phyloP scores from a whole-genome alignment of 2,329 filamentous ascomycete species.

The Cyphellophora europaea region DNA sequence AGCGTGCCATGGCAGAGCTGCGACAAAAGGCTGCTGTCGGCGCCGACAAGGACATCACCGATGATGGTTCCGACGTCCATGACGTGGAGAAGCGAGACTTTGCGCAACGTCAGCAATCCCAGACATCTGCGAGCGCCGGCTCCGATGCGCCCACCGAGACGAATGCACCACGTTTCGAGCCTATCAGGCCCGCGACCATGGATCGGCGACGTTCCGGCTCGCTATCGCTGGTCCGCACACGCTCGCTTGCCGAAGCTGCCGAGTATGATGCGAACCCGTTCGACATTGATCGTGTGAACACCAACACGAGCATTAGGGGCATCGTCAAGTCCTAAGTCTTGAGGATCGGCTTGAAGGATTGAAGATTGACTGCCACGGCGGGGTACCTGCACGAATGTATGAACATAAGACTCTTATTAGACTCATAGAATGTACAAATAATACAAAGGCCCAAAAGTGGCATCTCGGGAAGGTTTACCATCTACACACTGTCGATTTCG shows the following conservation, averaged over 20 bases:
- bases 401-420: background rate
- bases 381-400: background rate
- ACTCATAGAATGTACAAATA: no score
- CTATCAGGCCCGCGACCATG: conserved; percentile 5
- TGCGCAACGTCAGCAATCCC: no score
- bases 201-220: background rate
- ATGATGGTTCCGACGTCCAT: background rate
- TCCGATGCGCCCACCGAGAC: no score
- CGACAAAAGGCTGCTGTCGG: conserved; percentile 7
- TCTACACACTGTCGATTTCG: no score
- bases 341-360: conserved; percentile 9
- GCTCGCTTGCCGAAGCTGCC: conserved; percentile 13
- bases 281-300: conserved; percentile 25
- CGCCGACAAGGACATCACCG: background rate
- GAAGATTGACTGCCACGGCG: conserved; percentile 3
- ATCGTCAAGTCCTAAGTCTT: conserved; percentile 19
- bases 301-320: no score
- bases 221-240: conserved; percentile 1
- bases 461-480: no score
- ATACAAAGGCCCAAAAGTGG: no score
- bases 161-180: conserved; percentile 6
- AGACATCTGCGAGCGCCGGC: no score
- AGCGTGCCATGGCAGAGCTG: conserved; percentile 15
- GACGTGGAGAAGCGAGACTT: conserved; percentile 3
- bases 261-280: conserved; percentile 23